Percentiles rank a stretch among this genome's conserved stretches.
Conservation (phyloP, 257 asterid species). For the Nyctanthes arbortristis region DNA sequence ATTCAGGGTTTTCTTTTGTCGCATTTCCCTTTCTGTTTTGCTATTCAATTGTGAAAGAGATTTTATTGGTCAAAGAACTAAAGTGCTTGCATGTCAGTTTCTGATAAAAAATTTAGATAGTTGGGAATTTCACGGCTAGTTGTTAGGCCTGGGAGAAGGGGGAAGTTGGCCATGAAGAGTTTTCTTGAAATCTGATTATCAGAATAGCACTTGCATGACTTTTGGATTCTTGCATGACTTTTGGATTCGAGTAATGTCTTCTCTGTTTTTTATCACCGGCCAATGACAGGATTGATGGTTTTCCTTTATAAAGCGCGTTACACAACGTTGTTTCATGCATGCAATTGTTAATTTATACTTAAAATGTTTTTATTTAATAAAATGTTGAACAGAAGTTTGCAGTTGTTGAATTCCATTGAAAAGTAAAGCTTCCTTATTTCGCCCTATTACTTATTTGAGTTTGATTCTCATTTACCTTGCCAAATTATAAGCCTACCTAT, state of each 20-base stretch:
- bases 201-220: slow-evolving; percentile 1
- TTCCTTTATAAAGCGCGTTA: not conserved
- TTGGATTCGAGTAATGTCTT: not conserved
- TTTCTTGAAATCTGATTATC: not conserved
- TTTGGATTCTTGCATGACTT: too few species aligned
- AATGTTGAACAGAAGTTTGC: not conserved
- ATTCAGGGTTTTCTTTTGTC: not conserved
- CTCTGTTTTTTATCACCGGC: slow-evolving; percentile 2
- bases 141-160: slow-evolving; percentile 18
- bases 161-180: not conserved
- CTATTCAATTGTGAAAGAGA: not conserved
- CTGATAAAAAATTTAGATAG: slow-evolving; percentile 2
- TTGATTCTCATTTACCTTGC: too few species aligned
- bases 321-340: not conserved
- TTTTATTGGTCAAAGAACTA: slow-evolving; percentile 15
- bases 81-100: not conserved
- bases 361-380: not conserved
- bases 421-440: not conserved
- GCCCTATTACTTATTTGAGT: not conserved
- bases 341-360: not conserved
- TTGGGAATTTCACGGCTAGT: slow-evolving; percentile 4
- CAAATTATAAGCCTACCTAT: too few species aligned
- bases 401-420: not conserved
- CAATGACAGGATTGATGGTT: not conserved
- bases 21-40: not conserved